These are phyloP conservation scores for Leishmania mexicana DNA, from an alignment of 208 protist genomes.

Conservation along the genomic window DNA sequence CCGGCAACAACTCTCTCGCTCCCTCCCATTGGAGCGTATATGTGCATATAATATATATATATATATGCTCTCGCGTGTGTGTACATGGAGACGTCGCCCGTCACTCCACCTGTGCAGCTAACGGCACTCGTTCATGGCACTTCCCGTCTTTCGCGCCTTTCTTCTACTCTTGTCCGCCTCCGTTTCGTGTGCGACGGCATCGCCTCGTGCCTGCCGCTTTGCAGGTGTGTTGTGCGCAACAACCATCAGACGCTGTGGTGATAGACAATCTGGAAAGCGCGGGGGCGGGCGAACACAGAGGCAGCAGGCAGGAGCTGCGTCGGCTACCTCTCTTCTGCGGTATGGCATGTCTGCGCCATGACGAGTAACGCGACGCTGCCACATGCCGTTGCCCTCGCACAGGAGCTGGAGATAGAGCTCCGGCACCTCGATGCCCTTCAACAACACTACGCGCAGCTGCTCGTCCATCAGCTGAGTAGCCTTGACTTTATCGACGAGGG, in stretches of 20 bases:
- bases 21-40: background rate
- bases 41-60: background rate
- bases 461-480: conserved; percentile 16
- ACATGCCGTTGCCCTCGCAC: conserved; percentile 18
- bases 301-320: background rate
- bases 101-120: background rate
- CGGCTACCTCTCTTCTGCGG: background rate
- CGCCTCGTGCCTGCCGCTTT: background rate
- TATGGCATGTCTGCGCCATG: background rate
- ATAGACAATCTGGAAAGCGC: background rate
- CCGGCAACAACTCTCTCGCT: no score
- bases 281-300: background rate
- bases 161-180: background rate
- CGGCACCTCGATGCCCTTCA: conserved; percentile 22
- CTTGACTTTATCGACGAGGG: conserved; percentile 6
- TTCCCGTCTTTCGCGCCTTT: background rate
- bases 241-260: background rate
- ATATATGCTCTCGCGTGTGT: background rate
- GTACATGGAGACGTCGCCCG: background rate
- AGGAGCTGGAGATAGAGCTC: conserved; percentile 21
- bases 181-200: background rate
- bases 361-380: conserved; percentile 2
- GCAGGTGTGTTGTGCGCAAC: background rate
- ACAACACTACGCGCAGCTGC: conserved; percentile 13
- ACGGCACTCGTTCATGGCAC: background rate